Evolutionary conservation across 108 stramenopile genomes (phyloP).

Genomic region (Discostella stelligeroides): DNA sequence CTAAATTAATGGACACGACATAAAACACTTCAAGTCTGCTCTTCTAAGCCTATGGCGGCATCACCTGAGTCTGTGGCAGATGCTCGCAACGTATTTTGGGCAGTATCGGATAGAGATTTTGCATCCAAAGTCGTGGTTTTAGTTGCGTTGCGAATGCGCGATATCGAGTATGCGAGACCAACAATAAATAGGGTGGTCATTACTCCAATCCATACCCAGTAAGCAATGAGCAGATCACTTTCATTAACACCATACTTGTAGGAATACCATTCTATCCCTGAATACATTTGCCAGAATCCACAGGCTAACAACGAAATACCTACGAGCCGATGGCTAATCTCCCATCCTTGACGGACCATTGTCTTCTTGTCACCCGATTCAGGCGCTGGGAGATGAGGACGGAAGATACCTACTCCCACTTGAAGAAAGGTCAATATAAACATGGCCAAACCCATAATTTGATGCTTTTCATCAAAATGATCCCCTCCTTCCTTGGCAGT

Average conservation of each 20-base stretch:
- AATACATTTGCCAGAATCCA: slow-evolving; percentile 44
- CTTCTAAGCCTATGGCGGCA: too few species aligned
- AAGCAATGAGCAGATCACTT: background rate
- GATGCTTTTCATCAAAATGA: slow-evolving; percentile 36
- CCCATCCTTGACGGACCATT: slow-evolving; percentile 26
- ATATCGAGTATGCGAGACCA: background rate
- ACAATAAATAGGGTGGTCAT: background rate
- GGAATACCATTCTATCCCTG: slow-evolving; percentile 30
- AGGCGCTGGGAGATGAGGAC: slow-evolving; percentile 41
- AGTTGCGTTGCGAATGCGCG: background rate
- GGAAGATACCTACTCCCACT: slow-evolving; percentile 41
- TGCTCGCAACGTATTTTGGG: too few species aligned
- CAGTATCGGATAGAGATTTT: background rate
- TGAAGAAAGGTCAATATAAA: slow-evolving; percentile 42
- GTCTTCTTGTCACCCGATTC: slow-evolving; percentile 36
- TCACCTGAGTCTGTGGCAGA: too few species aligned
- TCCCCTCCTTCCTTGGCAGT: slow-evolving; percentile 16
- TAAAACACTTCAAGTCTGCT: too few species aligned
- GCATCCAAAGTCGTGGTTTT: background rate
- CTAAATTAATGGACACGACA: too few species aligned
- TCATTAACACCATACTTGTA: slow-evolving; percentile 5
- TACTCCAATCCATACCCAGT: background rate
- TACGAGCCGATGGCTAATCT: slow-evolving; percentile 26
- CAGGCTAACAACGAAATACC: slow-evolving; percentile 24
- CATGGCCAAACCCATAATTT: slow-evolving; percentile 45